Evolutionary conservation across 768 basidiomycete species (phyloP).

Genomic region (Phaffia australis): DNA sequence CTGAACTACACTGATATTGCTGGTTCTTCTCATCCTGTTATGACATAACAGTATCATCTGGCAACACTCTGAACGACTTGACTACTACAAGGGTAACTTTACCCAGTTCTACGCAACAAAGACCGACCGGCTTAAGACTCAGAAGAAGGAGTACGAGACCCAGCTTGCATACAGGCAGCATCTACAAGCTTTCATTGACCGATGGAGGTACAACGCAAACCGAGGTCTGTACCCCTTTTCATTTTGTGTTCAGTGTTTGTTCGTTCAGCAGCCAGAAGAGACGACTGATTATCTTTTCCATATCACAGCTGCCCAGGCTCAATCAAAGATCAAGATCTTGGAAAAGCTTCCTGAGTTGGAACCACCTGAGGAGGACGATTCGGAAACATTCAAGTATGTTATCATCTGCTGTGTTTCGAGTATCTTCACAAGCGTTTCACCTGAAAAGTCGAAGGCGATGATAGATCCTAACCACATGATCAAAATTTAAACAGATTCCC

Average conservation of each 20-base stretch:
- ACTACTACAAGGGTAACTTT: constrained; percentile 99
- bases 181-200: constrained; percentile 93
- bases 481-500: constrained; percentile 55
- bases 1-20: neutral
- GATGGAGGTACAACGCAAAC: constrained; percentile 97
- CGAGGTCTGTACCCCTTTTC: constrained; percentile 41
- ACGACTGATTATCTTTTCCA: neutral
- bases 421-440: too few species aligned
- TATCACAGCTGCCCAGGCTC: constrained; percentile 68
- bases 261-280: neutral
- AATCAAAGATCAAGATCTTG: constrained; percentile 58
- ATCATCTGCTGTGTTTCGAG: neutral
- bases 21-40: neutral
- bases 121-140: constrained; percentile 79
- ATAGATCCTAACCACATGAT: constrained; percentile 5
- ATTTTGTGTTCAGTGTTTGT: neutral
- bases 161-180: constrained; percentile 93
- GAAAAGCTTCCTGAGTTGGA: constrained; percentile 88
- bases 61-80: constrained; percentile 75
- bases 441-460: neutral
- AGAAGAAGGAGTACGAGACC: constrained; percentile 84
- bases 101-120: constrained; percentile 98
- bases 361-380: constrained; percentile 85
- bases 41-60: constrained; percentile 57
- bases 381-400: constrained; percentile 73